Percentiles rank a stretch among this genome's conserved stretches.
Conservation (phyloP, 2,329 filamentous ascomycete genomes). For the Ampelomyces quisqualis region DNA sequence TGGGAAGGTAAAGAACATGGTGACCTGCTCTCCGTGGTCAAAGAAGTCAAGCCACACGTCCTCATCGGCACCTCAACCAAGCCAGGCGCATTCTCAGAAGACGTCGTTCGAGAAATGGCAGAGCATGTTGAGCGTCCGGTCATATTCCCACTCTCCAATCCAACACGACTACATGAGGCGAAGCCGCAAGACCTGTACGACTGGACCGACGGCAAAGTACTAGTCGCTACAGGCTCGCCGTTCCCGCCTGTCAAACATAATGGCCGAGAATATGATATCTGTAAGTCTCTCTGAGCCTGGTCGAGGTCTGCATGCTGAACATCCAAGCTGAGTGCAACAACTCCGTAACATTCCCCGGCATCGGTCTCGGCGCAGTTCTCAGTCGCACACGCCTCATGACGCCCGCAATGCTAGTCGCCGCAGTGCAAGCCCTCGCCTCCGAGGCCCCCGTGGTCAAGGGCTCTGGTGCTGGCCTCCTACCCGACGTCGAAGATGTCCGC, state of each 20-base stretch:
- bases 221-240: slow-evolving; percentile 81
- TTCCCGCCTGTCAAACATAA: slow-evolving; percentile 70
- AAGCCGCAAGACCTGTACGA: slow-evolving; percentile 71
- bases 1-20: slow-evolving; percentile 61
- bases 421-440: slow-evolving; percentile 69
- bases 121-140: slow-evolving; percentile 73
- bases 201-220: slow-evolving; percentile 76
- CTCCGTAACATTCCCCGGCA: slow-evolving; percentile 79
- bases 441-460: slow-evolving; percentile 70
- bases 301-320: slow-evolving; percentile 5
- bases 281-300: slow-evolving; percentile 41
- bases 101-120: slow-evolving; percentile 74
- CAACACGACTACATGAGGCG: slow-evolving; percentile 80
- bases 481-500: slow-evolving; percentile 72
- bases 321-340: slow-evolving; percentile 80
- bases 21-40: slow-evolving; percentile 66
- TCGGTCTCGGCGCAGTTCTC: slow-evolving; percentile 77
- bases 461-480: slow-evolving; percentile 64
- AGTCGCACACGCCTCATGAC: slow-evolving; percentile 66
- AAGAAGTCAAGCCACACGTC: slow-evolving; percentile 73
- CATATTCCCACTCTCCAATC: slow-evolving; percentile 84
- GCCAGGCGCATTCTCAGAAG: slow-evolving; percentile 72
- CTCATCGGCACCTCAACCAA: slow-evolving; percentile 82
- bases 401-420: slow-evolving; percentile 79
- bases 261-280: slow-evolving; percentile 57